Percentiles rank a stretch among this genome's conserved stretches.
These are phyloP conservation scores for Nemania diffusa DNA, from an alignment of 2,329 filamentous ascomycete genomes.

Conservation along the genomic window DNA sequence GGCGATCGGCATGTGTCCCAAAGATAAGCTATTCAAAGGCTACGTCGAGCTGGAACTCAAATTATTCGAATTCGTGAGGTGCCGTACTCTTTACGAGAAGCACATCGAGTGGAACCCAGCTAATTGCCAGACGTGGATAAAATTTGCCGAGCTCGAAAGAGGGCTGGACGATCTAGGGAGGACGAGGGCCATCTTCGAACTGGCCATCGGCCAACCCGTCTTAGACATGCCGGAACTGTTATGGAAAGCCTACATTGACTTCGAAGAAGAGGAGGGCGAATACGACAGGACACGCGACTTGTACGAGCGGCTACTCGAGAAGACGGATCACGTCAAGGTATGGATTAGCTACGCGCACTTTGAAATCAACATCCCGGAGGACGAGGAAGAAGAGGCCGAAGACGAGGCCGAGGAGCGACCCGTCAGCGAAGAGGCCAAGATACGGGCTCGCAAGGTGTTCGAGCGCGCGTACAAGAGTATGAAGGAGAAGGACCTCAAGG, in stretches of 20 bases:
- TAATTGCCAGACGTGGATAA: constrained; percentile 95
- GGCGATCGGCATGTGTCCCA: constrained; percentile 93
- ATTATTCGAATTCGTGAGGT: constrained; percentile 92
- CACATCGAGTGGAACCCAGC: constrained; percentile 91
- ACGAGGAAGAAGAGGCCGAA: constrained; percentile 68
- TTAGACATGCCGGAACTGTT: constrained; percentile 97
- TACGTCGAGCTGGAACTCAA: constrained; percentile 94
- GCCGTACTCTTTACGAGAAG: constrained; percentile 91
- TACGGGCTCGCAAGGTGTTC: constrained; percentile 83
- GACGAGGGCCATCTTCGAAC: constrained; percentile 88
- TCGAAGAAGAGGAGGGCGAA: constrained; percentile 94
- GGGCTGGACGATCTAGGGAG: constrained; percentile 91
- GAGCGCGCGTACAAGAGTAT: constrained; percentile 85
- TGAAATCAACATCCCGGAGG: constrained; percentile 91
- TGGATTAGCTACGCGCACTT: constrained; percentile 99
- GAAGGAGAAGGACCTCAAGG: constrained; percentile 90
- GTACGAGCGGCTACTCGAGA: constrained; percentile 90
- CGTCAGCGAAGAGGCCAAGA: constrained; percentile 85
- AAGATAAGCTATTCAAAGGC: constrained; percentile 92
- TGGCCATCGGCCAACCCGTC: constrained; percentile 82
- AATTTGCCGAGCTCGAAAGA: constrained; percentile 92
- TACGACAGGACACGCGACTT: constrained; percentile 83
- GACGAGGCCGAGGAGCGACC: constrained; percentile 72
- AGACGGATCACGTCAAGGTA: constrained; percentile 99
- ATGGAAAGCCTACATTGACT: constrained; percentile 99